Base-by-base conservation (phyloP, 1,139 yeast species). In the Protomyces macrosporus region DNA sequence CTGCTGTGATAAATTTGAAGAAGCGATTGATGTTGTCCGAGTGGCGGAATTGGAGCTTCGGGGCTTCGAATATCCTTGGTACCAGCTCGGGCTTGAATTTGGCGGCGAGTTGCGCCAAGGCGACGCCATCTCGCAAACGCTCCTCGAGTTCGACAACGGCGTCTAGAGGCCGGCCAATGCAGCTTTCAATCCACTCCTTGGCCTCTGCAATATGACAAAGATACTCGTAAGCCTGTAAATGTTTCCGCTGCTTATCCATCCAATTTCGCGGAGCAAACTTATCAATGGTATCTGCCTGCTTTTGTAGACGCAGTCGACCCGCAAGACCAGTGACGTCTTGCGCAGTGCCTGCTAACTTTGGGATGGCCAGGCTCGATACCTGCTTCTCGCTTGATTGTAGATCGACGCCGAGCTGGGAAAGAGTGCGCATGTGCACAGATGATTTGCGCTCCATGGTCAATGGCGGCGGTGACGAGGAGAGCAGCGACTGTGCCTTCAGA, bases 11-110 rank as follows among this genome's bases (percentile, higher is more conserved):
- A 65, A 93, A 82, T 35, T 83, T 81, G 73, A 93, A 87, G 74
- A 93, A 93, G 35, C 86, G 80, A 72, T 90, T 90, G 71, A 93
- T 93, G 72, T 93, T 93, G 73, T 95, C 98, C 0, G 97, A 90
- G 73, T 90, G 97, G 67, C 88, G 84, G 77, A 89, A 93, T 73
- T 90, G 95, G 53, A 90, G 78, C 65, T 82, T 84, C 55, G 82
- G 84, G n/a, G 82, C 77, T 32, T 83, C 83, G 66, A 81, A 81
- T 14, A 86, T 82, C 60, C 77, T 77, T 51, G 78, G 81, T 12
- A 85, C 87, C 3, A 84, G 76, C 0, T 80, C 79, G 0, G 97
- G 95, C 55, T 88, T 83, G 61, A 93, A 85, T 2, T 79, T 81
- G 69, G 84, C 82, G 3, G 96, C 85, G 45, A 93, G 75, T 71